A percentile compares a stretch with the other conserved stretches of the same genome.
Conservation (phyloP, 179 eudicot genomes). For the Pouteria campechiana region DNA sequence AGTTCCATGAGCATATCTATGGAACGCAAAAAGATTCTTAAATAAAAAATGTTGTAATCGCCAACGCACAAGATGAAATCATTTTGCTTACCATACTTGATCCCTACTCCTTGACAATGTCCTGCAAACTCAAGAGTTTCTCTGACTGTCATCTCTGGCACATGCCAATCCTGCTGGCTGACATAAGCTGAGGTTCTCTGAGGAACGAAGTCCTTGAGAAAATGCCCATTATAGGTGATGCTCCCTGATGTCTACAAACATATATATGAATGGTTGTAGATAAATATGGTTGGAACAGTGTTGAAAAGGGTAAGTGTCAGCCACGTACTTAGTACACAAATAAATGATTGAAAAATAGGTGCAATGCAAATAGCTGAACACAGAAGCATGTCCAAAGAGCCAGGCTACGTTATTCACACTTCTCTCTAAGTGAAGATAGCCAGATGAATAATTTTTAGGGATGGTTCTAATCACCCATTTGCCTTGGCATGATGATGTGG, state of each 20-base stretch:
- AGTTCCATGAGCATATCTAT: conserved; percentile 76
- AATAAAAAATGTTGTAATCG: not conserved
- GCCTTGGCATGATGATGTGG: too few species aligned
- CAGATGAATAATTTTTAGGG: too few species aligned
- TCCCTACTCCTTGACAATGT: conserved; percentile 63
- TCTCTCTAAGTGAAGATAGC: too few species aligned
- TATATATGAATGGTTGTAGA: too few species aligned
- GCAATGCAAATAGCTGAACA: too few species aligned
- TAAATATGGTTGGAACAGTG: too few species aligned
- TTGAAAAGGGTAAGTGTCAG: too few species aligned
- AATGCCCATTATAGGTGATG: conserved; percentile 52
- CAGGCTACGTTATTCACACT: too few species aligned
- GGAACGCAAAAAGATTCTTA: not conserved
- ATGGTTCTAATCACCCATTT: too few species aligned
- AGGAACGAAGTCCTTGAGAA: conserved; percentile 51
- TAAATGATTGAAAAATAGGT: too few species aligned
- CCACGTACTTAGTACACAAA: too few species aligned
- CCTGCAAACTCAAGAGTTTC: conserved; percentile 61
- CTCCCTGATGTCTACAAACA: conserved; percentile 65
- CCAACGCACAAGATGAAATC: not conserved
- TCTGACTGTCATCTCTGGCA: conserved; percentile 75
- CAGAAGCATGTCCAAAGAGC: too few species aligned
- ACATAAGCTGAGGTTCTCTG: conserved; percentile 69
- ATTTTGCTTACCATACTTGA: conserved; percentile 36
- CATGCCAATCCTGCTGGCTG: conserved; percentile 64